Evolutionary conservation across 1,139 yeast species (phyloP).

Genomic region (Saccharomyces hybrid): DNA sequence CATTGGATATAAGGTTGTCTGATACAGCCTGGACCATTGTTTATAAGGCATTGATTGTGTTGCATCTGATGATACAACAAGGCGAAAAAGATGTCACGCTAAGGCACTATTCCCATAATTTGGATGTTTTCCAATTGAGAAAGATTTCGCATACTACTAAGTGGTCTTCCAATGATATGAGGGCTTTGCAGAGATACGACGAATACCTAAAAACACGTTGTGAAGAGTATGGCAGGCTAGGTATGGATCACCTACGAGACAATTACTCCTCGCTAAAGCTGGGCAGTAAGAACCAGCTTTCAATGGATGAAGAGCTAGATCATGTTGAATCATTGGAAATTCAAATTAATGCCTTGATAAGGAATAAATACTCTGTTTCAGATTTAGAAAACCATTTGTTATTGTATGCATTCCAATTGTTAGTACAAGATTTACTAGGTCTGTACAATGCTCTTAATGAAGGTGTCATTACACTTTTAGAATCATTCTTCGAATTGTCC

Average conservation of each 20-base stretch:
- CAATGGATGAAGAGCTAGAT: slow-evolving; percentile 40
- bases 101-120: slow-evolving; percentile 52
- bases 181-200: slow-evolving; percentile 60
- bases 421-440: slow-evolving; percentile 78
- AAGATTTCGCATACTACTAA: slow-evolving; percentile 26
- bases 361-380: slow-evolving; percentile 64
- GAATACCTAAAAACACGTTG: slow-evolving; percentile 65
- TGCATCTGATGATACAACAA: slow-evolving; percentile 87
- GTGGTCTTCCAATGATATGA: slow-evolving; percentile 47
- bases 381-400: slow-evolving; percentile 73
- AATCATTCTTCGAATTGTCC: slow-evolving; percentile 91
- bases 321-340: slow-evolving; percentile 70
- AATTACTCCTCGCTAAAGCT: slow-evolving; percentile 49
- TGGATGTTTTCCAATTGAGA: slow-evolving; percentile 45
- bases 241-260: slow-evolving; percentile 70
- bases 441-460: slow-evolving; percentile 87
- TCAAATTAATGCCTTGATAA: slow-evolving; percentile 69
- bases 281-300: background rate
- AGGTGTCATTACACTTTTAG: slow-evolving; percentile 87
- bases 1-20: slow-evolving; percentile 52
- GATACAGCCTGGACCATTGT: slow-evolving; percentile 89
- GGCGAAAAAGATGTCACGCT: slow-evolving; percentile 47
- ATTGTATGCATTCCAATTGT: slow-evolving; percentile 74
- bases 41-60: slow-evolving; percentile 73
- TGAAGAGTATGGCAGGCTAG: slow-evolving; percentile 56